A percentile compares a stretch with the other conserved stretches of the same genome.
These are phyloP conservation scores for Laguncularia racemosa DNA, from an alignment of 345 rosid genomes.

Conservation along the genomic window DNA sequence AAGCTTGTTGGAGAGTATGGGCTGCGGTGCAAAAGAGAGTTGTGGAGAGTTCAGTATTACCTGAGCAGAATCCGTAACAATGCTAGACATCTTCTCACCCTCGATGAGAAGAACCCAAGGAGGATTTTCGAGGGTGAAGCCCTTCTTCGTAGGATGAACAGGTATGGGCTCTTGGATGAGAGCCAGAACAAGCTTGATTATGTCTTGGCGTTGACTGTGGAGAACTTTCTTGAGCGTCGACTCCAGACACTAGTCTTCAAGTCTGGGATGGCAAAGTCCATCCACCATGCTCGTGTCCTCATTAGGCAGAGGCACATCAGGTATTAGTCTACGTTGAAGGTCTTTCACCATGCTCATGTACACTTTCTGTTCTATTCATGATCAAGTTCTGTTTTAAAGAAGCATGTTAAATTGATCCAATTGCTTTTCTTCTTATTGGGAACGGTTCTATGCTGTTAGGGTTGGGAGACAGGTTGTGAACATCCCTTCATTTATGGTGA, in stretches of 20 bases:
- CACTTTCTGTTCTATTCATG: neutral
- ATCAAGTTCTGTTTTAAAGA: too few relatives aligned
- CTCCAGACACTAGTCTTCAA: slow-evolving; percentile 59
- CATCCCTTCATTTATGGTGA: slow-evolving; percentile 67
- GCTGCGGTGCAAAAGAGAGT: slow-evolving; percentile 36
- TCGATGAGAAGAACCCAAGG: slow-evolving; percentile 51
- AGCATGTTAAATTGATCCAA: neutral
- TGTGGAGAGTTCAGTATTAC: slow-evolving; percentile 39
- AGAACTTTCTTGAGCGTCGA: slow-evolving; percentile 64
- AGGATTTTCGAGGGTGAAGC: slow-evolving; percentile 67
- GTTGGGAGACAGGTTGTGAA: slow-evolving; percentile 72
- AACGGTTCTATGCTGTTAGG: slow-evolving; percentile 17
- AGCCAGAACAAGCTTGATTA: slow-evolving; percentile 75
- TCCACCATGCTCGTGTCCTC: slow-evolving; percentile 61
- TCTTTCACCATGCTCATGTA: neutral
- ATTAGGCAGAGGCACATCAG: slow-evolving; percentile 68
- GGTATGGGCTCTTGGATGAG: slow-evolving; percentile 58
- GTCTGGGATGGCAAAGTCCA: slow-evolving; percentile 68
- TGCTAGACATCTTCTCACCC: slow-evolving; percentile 39
- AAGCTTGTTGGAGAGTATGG: slow-evolving; percentile 39
- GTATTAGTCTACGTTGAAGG: slow-evolving; percentile 9
- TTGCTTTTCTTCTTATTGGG: neutral
- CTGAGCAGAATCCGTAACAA: slow-evolving; percentile 39
- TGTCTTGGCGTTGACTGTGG: slow-evolving; percentile 61
- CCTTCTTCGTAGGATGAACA: slow-evolving; percentile 49